phyloP scores from a whole-genome alignment of 2,329 filamentous ascomycete genomes.

The Teratosphaeria gauchensis region DNA sequence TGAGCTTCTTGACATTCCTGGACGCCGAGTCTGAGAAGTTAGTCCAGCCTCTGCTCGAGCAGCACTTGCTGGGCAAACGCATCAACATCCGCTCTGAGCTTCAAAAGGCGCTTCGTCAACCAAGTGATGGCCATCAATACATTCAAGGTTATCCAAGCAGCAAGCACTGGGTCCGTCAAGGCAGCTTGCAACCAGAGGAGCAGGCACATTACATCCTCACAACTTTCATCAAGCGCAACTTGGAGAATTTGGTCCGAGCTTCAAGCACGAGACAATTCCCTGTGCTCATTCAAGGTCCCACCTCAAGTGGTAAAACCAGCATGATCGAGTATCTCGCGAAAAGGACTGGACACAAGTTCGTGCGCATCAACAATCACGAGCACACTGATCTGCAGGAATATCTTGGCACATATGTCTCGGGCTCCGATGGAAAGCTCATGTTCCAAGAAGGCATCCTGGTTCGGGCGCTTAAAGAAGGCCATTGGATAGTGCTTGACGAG shows the following conservation, averaged over 20 bases:
- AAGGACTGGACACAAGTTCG: slow-evolving; percentile 90
- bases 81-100: slow-evolving; percentile 63
- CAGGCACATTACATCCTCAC: slow-evolving; percentile 93
- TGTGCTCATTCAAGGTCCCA: slow-evolving; percentile 90
- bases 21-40: slow-evolving; percentile 71
- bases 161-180: slow-evolving; percentile 66
- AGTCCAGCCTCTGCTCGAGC: slow-evolving; percentile 68
- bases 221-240: slow-evolving; percentile 84
- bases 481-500: slow-evolving; percentile 98
- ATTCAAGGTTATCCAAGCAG: slow-evolving; percentile 45
- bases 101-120: slow-evolving; percentile 66
- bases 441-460: slow-evolving; percentile 95
- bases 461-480: slow-evolving; percentile 80
- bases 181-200: slow-evolving; percentile 55
- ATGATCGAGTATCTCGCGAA: slow-evolving; percentile 99
- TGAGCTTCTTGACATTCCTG: slow-evolving; percentile 91
- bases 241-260: slow-evolving; percentile 87
- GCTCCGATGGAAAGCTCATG: slow-evolving; percentile 67
- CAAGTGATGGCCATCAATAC: slow-evolving; percentile 65
- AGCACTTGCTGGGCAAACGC: slow-evolving; percentile 65
- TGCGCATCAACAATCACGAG: slow-evolving; percentile 98
- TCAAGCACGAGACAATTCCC: slow-evolving; percentile 88
- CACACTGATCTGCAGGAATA: slow-evolving; percentile 98
- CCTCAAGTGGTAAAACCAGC: slow-evolving; percentile 94
- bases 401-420: slow-evolving; percentile 85